Percentiles rank a stretch among this genome's conserved stretches.
Evolutionary conservation across 169 alveolate species (phyloP).

Genomic region (Cryptosporidium sp.): DNA sequence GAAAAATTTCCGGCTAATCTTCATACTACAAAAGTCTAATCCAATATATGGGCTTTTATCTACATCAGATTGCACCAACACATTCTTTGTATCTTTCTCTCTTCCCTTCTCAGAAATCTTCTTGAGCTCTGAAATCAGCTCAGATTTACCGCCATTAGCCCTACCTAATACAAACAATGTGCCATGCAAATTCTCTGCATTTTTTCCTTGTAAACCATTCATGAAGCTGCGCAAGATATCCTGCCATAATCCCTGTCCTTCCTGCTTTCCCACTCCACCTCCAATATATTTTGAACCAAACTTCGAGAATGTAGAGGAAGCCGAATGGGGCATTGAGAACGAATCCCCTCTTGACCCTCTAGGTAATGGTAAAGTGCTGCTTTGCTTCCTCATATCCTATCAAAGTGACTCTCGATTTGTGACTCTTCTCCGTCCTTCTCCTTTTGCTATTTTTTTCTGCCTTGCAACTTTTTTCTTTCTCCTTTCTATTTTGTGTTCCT

Average conservation of each 20-base stretch:
- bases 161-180: conserved; percentile 60
- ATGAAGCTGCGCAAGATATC: conserved; percentile 21
- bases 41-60: conserved; percentile 46
- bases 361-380: conserved; percentile 40
- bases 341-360: conserved; percentile 67
- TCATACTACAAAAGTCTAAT: conserved; percentile 23
- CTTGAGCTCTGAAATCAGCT: conserved; percentile 42
- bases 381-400: conserved; percentile 64
- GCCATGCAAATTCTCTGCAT: conserved; percentile 42
- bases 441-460: background rate
- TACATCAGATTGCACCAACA: background rate
- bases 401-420: background rate
- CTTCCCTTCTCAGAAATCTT: conserved; percentile 20
- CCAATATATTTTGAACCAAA: conserved; percentile 48
- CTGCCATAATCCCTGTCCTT: conserved; percentile 59
- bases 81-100: conserved; percentile 6
- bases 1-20: background rate
- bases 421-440: background rate
- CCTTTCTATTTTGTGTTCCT: background rate
- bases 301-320: conserved; percentile 34
- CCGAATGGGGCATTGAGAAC: conserved; percentile 29
- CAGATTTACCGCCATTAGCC: conserved; percentile 46
- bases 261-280: conserved; percentile 23
- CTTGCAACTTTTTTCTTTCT: background rate
- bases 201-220: background rate